Percentiles rank a stretch among this genome's conserved stretches.
These are phyloP conservation scores for Ogataea chonburiensis DNA, from an alignment of 805 yeast species.

Conservation along the genomic window DNA sequence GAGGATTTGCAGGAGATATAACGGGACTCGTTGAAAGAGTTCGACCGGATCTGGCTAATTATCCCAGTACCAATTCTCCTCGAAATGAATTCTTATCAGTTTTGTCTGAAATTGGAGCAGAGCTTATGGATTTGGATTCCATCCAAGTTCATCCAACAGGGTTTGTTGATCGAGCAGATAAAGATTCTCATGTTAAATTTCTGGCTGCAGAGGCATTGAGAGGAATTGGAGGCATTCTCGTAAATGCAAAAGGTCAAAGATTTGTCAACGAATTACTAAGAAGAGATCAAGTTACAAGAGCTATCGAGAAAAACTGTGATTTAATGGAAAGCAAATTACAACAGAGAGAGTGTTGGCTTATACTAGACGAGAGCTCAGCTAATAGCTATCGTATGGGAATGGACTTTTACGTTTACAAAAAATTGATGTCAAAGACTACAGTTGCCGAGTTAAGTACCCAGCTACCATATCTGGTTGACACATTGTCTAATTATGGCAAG, in stretches of 20 bases:
- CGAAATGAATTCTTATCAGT: slow-evolving; percentile 65
- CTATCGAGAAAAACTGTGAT: slow-evolving; percentile 44
- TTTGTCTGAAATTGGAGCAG: slow-evolving; percentile 49
- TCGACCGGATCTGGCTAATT: slow-evolving; percentile 54
- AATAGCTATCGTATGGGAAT: slow-evolving; percentile 47
- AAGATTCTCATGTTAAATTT: slow-evolving; percentile 39
- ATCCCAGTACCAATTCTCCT: slow-evolving; percentile 60
- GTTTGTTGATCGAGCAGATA: slow-evolving; percentile 47
- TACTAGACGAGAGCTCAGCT: slow-evolving; percentile 48
- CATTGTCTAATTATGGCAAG: slow-evolving; percentile 13
- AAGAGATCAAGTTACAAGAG: slow-evolving; percentile 58
- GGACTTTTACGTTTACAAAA: slow-evolving; percentile 55
- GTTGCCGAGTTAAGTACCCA: slow-evolving; percentile 45
- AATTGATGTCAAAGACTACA: slow-evolving; percentile 48
- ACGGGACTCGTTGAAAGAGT: slow-evolving; percentile 49
- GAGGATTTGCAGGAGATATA: slow-evolving; percentile 68
- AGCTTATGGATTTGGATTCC: slow-evolving; percentile 60
- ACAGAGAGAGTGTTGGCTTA: slow-evolving; percentile 42
- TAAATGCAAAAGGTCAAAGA: slow-evolving; percentile 46
- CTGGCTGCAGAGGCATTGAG: slow-evolving; percentile 66
- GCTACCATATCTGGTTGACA: slow-evolving; percentile 14
- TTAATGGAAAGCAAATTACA: slow-evolving; percentile 23
- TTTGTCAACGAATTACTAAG: slow-evolving; percentile 62
- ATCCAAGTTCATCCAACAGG: slow-evolving; percentile 73
- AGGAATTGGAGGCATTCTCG: slow-evolving; percentile 63